Evolutionary conservation across 208 protist species (phyloP), one percentile per base, ranked within the genome.

Genomic region (Wallacemonas collosoma): DNA sequence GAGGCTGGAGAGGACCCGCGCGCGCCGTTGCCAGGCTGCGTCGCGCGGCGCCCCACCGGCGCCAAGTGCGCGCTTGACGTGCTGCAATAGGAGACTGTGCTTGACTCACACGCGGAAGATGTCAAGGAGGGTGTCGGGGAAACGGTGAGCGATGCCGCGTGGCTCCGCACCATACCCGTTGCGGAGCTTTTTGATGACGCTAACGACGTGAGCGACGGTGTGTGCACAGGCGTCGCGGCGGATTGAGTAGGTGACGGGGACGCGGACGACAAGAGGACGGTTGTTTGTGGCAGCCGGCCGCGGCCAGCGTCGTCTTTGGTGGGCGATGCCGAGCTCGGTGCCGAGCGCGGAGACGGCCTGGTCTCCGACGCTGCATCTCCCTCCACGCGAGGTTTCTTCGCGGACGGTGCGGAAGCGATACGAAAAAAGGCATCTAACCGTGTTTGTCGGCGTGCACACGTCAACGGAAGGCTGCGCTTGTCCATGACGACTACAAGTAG

Each of bases 81-180:
- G 60, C 60, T 65, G 60, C 14, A 50, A 41, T 51, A 65, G 11
- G 60, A 65, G n/a, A 41, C 60, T 35, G 60, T 65, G 17, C 41
- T 53, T 8, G 60, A 65, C 15, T 35, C 2, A 3, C n/a, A 50
- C 60, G 14, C 60, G 3, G 60, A 53, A 36, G 60, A 65, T 6
- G 5, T n/a, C 0, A 38, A 9, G 0, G 36, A 63, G 57, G n/a
- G 53, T 58, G 26, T 9, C 53, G 9, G 53, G 6, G 53, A 36
- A 0, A n/a, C n/a, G 6, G 56, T 14, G 56, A n/a, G 56, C 7
- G 56, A 41, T 9, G 9, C 15, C 15, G 17, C 0, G 54, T 6
- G 14, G 56, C 56, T 50, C 8, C 45, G 45, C 45, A 12, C 45
- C 6, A 50, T 6, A 6, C 12, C 45, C 45, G 45, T 50, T 12